These are phyloP conservation scores for Mitragyna speciosa DNA, from an alignment of 257 asterid genomes.

Conservation along the genomic window DNA sequence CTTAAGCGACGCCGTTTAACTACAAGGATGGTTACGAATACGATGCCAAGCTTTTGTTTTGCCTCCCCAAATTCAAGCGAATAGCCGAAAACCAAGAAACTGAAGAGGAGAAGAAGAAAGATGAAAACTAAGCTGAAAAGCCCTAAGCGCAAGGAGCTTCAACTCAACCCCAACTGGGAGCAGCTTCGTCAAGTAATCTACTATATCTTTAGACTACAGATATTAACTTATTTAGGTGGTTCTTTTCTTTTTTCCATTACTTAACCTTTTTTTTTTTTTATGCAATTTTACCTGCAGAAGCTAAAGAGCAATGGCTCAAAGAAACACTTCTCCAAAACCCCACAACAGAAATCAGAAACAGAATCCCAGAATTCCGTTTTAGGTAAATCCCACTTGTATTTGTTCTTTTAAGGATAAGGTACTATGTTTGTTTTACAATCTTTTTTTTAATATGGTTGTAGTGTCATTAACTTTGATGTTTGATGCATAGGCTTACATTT, in stretches of 20 bases:
- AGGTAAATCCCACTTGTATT: conserved; percentile 32
- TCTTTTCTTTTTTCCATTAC: conserved; percentile 8
- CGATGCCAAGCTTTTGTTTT: too few species aligned
- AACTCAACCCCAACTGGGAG: conserved; percentile 87
- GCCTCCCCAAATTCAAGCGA: not conserved
- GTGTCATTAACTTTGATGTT: not conserved
- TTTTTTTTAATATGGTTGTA: too few species aligned
- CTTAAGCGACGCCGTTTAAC: conserved; percentile 8
- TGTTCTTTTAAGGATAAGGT: not conserved
- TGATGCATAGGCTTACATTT: not conserved
- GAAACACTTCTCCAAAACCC: conserved; percentile 35
- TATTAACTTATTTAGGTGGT: not conserved
- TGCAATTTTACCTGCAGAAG: conserved; percentile 50
- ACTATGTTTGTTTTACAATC: too few species aligned
- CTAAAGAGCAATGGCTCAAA: conserved; percentile 54
- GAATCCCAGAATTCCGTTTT: conserved; percentile 33
- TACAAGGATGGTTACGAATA: too few species aligned
- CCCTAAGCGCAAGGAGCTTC: conserved; percentile 66
- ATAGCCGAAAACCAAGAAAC: not conserved
- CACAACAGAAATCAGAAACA: conserved; percentile 32
- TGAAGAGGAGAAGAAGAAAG: not conserved
- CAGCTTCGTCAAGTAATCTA: conserved; percentile 64
- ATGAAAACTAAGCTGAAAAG: conserved; percentile 33
- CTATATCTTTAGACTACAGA: not conserved
- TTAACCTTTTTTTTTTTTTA: too few species aligned